Percentiles rank a stretch among this genome's conserved stretches.
phyloP scores from a whole-genome alignment of 768 basidiomycete species.

The Boletus rex-veris region DNA sequence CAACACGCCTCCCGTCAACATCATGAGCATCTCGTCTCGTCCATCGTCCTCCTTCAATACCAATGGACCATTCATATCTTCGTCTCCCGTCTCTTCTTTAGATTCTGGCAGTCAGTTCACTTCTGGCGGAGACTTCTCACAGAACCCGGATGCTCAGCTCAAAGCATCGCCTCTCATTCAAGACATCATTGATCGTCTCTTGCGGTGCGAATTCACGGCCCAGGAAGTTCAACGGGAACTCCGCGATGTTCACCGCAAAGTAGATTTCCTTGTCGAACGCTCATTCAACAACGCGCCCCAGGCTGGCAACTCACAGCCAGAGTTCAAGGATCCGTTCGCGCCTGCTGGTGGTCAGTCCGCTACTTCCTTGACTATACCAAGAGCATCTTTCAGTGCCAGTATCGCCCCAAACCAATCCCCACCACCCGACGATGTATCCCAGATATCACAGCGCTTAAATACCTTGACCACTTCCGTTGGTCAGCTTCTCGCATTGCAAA shows the following conservation, averaged over 20 bases:
- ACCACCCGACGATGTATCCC: conserved; percentile 66
- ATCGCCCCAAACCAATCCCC: conserved; percentile 70
- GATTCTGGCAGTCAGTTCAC: conserved; percentile 69
- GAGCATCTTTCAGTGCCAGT: conserved; percentile 61
- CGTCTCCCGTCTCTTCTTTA: conserved; percentile 76
- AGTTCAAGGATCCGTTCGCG: conserved; percentile 82
- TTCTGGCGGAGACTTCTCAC: conserved; percentile 43
- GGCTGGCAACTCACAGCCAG: conserved; percentile 46
- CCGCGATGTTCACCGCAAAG: conserved; percentile 70
- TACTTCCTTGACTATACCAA: conserved; percentile 41
- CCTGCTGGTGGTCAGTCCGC: conserved; percentile 33
- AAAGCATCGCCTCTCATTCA: conserved; percentile 72
- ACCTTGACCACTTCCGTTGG: conserved; percentile 82
- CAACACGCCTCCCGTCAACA: conserved; percentile 46
- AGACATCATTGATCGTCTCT: conserved; percentile 71
- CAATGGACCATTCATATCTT: conserved; percentile 49
- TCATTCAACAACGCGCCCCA: conserved; percentile 36
- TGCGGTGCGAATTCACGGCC: conserved; percentile 64
- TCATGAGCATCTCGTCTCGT: conserved; percentile 32
- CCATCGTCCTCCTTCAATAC: conserved; percentile 44
- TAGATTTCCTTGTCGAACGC: conserved; percentile 71
- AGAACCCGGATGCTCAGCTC: conserved; percentile 68
- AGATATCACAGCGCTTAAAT: conserved; percentile 75
- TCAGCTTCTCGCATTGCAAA: conserved; percentile 77
- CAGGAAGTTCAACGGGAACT: conserved; percentile 75